Percentiles rank a stretch among this genome's conserved stretches.
Evolutionary conservation across 352 stramenopile species (phyloP).

Genomic region (Phytopythium ostracodes): DNA sequence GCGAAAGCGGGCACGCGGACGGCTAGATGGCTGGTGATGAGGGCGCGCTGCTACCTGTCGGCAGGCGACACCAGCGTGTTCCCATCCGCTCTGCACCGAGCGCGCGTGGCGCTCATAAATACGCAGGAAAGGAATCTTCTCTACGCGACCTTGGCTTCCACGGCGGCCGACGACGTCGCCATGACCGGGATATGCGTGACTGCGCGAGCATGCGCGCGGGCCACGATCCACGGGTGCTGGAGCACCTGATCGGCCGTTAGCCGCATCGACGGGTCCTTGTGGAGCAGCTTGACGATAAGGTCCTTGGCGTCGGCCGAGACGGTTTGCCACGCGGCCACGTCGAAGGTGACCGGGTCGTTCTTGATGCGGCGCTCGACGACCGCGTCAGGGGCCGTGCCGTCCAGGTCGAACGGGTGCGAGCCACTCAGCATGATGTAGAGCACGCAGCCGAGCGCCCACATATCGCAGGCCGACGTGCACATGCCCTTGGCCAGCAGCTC

Average conservation of each 20-base stretch:
- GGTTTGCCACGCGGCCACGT: slow-evolving; percentile 47
- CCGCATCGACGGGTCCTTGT: slow-evolving; percentile 76
- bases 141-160: slow-evolving; percentile 1
- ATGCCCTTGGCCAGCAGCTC: slow-evolving; percentile 49
- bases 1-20: neutral
- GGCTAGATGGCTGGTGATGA: neutral
- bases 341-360: slow-evolving; percentile 42
- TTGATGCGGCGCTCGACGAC: slow-evolving; percentile 84
- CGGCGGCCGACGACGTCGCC: neutral
- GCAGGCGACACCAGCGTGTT: neutral
- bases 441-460: slow-evolving; percentile 89
- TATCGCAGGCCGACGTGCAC: slow-evolving; percentile 66
- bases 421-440: slow-evolving; percentile 94
- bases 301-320: slow-evolving; percentile 89
- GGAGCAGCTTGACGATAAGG: slow-evolving; percentile 85
- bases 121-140: neutral
- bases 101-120: slow-evolving; percentile 5
- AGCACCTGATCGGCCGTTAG: slow-evolving; percentile 89
- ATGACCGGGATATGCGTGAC: neutral
- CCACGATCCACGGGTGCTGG: slow-evolving; percentile 88
- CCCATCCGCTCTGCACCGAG: neutral
- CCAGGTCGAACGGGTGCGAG: slow-evolving; percentile 90
- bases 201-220: neutral
- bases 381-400: slow-evolving; percentile 77
- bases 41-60: neutral